Conservation (phyloP, 2,329 filamentous ascomycete species). For the Epichloe baconii region DNA sequence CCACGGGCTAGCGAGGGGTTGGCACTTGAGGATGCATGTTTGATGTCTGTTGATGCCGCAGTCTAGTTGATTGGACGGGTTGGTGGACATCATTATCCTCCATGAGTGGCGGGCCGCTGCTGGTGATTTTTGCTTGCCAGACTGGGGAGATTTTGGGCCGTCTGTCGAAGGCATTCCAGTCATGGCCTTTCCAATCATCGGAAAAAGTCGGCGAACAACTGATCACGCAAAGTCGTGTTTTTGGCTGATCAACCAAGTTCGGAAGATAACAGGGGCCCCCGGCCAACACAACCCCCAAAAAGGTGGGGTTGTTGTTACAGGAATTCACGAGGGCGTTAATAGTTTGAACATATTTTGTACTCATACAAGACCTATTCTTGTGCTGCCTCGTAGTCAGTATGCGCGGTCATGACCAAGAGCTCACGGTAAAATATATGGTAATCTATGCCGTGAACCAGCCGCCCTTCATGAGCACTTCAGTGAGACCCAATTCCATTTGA, state of each 20-base stretch:
- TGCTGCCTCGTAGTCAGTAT: slow-evolving; percentile 7
- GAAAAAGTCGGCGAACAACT: no score
- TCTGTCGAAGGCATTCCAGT: no score
- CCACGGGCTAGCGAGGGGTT: slow-evolving; percentile 4
- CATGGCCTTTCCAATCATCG: no score
- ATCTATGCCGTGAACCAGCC: slow-evolving; percentile 6
- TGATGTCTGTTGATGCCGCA: not conserved
- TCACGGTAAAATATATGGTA: slow-evolving; percentile 9
- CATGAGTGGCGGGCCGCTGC: no score
- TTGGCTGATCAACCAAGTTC: no score
- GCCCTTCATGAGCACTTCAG: slow-evolving; percentile 19
- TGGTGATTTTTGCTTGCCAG: no score
- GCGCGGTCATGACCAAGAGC: slow-evolving; percentile 12
- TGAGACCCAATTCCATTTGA: slow-evolving; percentile 22
- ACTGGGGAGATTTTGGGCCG: no score
- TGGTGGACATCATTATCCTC: not conserved
- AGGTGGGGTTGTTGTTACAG: no score
- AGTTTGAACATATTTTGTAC: not conserved
- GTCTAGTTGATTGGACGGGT: not conserved
- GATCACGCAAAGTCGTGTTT: no score
- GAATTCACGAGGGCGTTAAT: no score
- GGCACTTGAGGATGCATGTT: slow-evolving; percentile 15
- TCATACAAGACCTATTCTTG: slow-evolving; percentile 19
- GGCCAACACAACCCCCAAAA: no score
- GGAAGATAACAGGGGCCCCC: no score